Conservation (phyloP, 164 flowering plant genomes). For the Nelumbo lutea region DNA sequence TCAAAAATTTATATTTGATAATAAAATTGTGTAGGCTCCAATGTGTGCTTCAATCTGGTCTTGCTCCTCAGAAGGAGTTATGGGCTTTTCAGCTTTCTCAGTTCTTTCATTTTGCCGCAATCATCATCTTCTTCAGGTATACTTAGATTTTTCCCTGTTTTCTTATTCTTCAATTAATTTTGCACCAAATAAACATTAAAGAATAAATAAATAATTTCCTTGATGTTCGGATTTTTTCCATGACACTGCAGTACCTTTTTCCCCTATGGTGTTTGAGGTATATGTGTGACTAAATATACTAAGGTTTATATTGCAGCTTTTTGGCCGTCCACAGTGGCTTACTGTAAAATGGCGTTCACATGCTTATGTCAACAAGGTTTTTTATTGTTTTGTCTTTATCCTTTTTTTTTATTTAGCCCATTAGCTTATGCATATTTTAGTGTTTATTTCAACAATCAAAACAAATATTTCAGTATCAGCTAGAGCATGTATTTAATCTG, state of each 20-base stretch:
- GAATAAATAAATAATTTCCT: no score
- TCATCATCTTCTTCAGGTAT: conserved; percentile 91
- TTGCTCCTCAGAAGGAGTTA: conserved; percentile 69
- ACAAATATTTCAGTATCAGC: not conserved
- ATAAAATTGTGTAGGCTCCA: conserved; percentile 48
- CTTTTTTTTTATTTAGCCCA: not conserved
- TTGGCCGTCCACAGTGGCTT: conserved; percentile 94
- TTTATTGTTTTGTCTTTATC: not conserved
- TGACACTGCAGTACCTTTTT: not conserved
- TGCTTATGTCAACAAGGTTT: conserved; percentile 64
- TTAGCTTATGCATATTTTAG: not conserved
- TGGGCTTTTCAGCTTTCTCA: conserved; percentile 78
- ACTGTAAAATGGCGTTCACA: conserved; percentile 76
- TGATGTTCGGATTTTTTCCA: not conserved
- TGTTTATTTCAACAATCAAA: not conserved
- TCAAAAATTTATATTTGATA: not conserved
- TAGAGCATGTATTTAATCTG: not conserved
- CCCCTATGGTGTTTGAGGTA: not conserved
- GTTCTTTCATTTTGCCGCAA: conserved; percentile 90
- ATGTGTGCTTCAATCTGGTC: conserved; percentile 93
- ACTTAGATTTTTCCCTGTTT: not conserved
- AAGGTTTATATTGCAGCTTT: conserved; percentile 41
- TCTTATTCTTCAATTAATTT: no score
- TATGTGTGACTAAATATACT: not conserved
- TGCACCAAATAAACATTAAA: no score